Conservation (phyloP, 208 protist species). For the Naegleria lovaniensis region DNA sequence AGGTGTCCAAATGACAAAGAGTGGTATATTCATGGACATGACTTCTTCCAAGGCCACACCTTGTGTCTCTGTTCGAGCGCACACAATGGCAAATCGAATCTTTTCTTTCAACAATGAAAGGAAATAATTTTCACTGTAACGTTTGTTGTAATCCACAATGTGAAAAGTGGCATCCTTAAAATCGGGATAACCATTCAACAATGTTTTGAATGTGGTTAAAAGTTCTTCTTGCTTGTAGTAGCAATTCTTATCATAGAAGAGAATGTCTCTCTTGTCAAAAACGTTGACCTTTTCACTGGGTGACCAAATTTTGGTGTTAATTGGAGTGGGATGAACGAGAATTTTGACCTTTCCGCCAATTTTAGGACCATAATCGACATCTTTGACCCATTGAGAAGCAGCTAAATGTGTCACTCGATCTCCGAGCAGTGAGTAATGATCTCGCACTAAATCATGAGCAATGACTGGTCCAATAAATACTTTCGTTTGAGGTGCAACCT, state of each 20-base stretch:
- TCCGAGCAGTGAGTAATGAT: neutral
- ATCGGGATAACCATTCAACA: neutral
- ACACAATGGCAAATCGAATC: neutral
- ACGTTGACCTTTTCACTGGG: neutral
- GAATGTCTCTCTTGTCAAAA: neutral
- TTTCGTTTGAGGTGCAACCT: neutral
- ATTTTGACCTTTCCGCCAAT: neutral
- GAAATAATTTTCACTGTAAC: neutral
- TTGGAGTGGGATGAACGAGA: neutral
- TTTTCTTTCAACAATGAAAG: neutral
- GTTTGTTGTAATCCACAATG: neutral
- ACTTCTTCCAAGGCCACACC: neutral
- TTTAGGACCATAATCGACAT: neutral
- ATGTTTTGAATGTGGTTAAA: neutral
- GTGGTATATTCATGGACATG: neutral
- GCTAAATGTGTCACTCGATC: neutral
- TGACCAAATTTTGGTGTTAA: neutral
- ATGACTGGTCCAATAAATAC: neutral
- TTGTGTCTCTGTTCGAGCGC: neutral
- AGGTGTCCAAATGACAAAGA: neutral
- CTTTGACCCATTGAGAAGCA: neutral
- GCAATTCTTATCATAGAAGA: neutral
- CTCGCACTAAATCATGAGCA: neutral
- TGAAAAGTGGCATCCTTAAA: neutral
- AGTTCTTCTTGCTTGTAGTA: neutral